phyloP scores from a whole-genome alignment of 306 rosid species.

The Canavalia gladiata region DNA sequence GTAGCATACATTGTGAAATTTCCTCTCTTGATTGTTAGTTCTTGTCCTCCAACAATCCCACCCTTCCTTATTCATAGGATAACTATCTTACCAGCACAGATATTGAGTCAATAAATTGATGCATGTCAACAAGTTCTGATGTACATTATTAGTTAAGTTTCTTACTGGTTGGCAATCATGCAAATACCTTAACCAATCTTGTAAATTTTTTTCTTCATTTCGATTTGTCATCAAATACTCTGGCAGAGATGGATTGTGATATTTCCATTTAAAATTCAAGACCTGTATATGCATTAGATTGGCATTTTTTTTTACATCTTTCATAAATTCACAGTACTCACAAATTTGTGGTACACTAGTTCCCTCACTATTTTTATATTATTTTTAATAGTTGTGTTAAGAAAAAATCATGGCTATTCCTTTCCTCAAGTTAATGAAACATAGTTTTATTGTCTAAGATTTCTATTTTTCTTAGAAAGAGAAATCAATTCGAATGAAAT shows the following conservation, averaged over 20 bases:
- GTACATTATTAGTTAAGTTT: neutral
- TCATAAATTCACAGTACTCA: neutral
- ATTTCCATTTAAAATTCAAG: constrained; percentile 20
- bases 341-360: constrained; percentile 5
- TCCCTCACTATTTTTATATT: constrained; percentile 12
- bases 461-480: neutral
- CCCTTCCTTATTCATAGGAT: neutral
- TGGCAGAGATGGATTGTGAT: constrained; percentile 12
- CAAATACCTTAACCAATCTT: constrained; percentile 10
- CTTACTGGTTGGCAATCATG: constrained; percentile 21
- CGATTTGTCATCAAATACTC: constrained; percentile 7
- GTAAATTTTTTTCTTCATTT: neutral
- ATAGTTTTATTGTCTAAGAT: neutral
- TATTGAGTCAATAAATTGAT: constrained; percentile 3
- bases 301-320: neutral
- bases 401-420: neutral
- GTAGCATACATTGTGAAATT: neutral
- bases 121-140: neutral
- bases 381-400: neutral
- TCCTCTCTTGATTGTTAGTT: neutral
- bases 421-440: neutral
- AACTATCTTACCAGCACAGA: neutral
- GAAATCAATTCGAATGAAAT: neutral
- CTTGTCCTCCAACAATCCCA: neutral
- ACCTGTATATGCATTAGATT: constrained; percentile 6